Conservation (phyloP, 805 yeast genomes). For the Ogataea populi-albae region DNA sequence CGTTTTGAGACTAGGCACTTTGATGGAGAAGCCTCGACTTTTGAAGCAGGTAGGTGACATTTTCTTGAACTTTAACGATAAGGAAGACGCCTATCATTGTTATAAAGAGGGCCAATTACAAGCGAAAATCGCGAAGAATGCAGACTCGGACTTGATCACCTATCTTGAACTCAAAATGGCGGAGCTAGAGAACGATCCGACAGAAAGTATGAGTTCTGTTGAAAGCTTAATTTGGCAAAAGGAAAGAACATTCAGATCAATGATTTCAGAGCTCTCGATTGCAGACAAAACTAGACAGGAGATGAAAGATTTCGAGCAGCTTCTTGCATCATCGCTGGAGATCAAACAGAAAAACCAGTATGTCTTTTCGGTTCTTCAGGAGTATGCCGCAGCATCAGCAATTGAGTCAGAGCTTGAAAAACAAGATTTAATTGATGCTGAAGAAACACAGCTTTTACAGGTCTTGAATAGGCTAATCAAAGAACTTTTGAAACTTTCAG, state of each 20-base stretch:
- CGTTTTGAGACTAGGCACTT: slow-evolving; percentile 13
- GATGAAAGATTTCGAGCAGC: slow-evolving; percentile 11
- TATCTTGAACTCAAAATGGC: slow-evolving; percentile 11
- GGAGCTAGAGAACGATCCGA: slow-evolving; percentile 9
- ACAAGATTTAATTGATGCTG: slow-evolving; percentile 7
- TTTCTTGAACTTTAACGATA: slow-evolving; percentile 13
- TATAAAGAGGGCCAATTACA: slow-evolving; percentile 18
- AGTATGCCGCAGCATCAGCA: slow-evolving; percentile 6
- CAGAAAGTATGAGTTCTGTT: slow-evolving; percentile 13
- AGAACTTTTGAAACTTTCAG: slow-evolving; percentile 12
- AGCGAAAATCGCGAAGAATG: slow-evolving; percentile 12
- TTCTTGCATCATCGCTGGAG: slow-evolving; percentile 3
- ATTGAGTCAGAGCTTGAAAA: slow-evolving; percentile 6
- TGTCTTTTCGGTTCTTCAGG: slow-evolving; percentile 5
- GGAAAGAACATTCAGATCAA: slow-evolving; percentile 15
- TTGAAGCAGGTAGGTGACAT: slow-evolving; percentile 16
- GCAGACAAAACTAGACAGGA: slow-evolving; percentile 15
- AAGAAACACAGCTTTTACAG: slow-evolving; percentile 3
- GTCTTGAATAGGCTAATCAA: slow-evolving; percentile 9
- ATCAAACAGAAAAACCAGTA: slow-evolving; percentile 6
- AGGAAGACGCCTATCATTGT: slow-evolving; percentile 15
- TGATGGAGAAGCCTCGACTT: slow-evolving; percentile 11
- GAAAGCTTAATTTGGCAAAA: slow-evolving; percentile 12
- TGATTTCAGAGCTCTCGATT: slow-evolving; percentile 15
- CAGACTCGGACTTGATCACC: slow-evolving; percentile 6